These are phyloP conservation scores for Trichoderma breve DNA, from an alignment of 2,329 filamentous ascomycete genomes.

Conservation along the genomic window DNA sequence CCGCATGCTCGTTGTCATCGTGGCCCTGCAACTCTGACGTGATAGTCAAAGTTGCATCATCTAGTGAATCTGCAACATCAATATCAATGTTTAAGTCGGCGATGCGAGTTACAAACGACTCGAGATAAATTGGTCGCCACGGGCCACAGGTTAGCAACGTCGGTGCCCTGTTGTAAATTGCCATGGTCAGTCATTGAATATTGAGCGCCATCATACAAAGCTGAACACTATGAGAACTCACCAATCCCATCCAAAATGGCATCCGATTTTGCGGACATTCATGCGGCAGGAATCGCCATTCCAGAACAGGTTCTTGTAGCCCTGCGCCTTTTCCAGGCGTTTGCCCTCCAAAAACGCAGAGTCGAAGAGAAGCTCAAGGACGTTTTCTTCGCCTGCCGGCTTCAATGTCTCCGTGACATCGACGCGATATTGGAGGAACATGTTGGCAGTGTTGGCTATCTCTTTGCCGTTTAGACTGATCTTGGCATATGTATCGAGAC, in stretches of 20 bases:
- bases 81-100: conserved; percentile 3
- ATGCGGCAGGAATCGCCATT: conserved; percentile 6
- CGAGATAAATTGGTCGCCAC: conserved; percentile 15
- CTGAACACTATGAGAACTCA: background rate
- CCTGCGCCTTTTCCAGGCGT: conserved; percentile 9
- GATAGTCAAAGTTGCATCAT: background rate
- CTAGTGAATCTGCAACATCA: background rate
- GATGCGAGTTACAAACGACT: conserved; percentile 8
- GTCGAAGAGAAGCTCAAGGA: conserved; percentile 13
- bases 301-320: conserved; percentile 6
- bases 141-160: background rate
- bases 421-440: conserved; percentile 13
- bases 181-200: background rate
- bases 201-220: background rate
- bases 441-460: conserved; percentile 7
- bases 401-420: background rate
- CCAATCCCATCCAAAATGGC: background rate
- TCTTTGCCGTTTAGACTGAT: conserved; percentile 5
- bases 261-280: conserved; percentile 5
- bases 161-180: background rate
- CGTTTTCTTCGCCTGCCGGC: background rate
- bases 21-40: background rate
- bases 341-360: conserved; percentile 12
- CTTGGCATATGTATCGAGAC: conserved; percentile 12
- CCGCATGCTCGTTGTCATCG: background rate